Base-by-base conservation (phyloP, 164 flowering plant genomes). In the Houttuynia cordata region DNA sequence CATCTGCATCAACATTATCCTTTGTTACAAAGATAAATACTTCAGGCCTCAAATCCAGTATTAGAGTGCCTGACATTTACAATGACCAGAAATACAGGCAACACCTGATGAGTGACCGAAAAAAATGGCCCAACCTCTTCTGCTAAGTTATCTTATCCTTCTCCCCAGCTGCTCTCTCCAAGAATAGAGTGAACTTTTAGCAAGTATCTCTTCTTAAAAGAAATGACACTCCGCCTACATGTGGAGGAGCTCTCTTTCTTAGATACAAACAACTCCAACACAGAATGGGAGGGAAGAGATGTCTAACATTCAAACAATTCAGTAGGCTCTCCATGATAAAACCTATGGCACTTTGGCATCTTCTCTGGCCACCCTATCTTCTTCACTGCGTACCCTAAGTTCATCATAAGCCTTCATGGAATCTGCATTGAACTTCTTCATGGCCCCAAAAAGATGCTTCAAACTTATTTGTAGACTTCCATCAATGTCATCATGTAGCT, bases 361-460 rank as follows among this genome's bases (percentile, higher is more conserved):
- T 54, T 67, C 76, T 67, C 68, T 59, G 21, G 75, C 74, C 47
- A 74, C 57, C 42, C 68, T 73, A 47, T 80, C 82, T 70, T 88
- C 91, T 63, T 83, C 89, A 58, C 65, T 67, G 8, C 95, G 87
- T 63, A 71, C 79, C 64, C 78, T 64, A 25, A 94, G 76, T 64
- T 79, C 88, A 61, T 85, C 91, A 62, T 84, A 94, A 24, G 68
- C 93, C 70, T 77, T 79, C 66, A 73, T 53, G 10, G 87, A 85
- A 55, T 67, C 71, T 19, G 78, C 81, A 4, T 81, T 63, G 61
- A 83, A 90, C 75, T 68, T 81, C 68, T 84, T 90, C 93, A 91
- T 81, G 55, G 97, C 81, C 66, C 80, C 91, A 70, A 94, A 88
- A 47, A 85, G 76, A 40, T 71, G 79, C 52, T 75, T 79, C 65